These are phyloP conservation scores for Arabidopsis thaliana DNA, from an alignment of 345 rosid genomes.

Conservation along the genomic window DNA sequence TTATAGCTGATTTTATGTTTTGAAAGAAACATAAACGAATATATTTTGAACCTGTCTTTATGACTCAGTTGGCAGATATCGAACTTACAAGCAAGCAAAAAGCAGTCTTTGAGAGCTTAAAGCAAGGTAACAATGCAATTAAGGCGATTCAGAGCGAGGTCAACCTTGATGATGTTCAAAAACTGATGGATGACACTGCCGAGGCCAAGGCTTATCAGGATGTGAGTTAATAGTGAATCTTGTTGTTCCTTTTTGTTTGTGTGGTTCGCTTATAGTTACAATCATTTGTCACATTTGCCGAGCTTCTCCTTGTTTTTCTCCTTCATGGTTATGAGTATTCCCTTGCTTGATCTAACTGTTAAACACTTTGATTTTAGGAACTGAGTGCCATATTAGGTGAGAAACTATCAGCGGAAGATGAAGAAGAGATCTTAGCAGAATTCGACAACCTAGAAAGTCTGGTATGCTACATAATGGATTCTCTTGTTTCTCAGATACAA, in stretches of 20 bases:
- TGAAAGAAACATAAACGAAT: slow-evolving; percentile 8
- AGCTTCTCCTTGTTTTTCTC: slow-evolving; percentile 11
- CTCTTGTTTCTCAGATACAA: slow-evolving; percentile 7
- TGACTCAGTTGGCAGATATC: slow-evolving; percentile 83
- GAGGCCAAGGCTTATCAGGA: slow-evolving; percentile 98
- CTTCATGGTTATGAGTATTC: background rate
- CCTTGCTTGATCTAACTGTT: slow-evolving; percentile 20
- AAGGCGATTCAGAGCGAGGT: slow-evolving; percentile 92
- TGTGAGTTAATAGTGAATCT: slow-evolving; percentile 54
- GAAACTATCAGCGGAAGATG: slow-evolving; percentile 88
- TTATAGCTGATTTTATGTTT: background rate
- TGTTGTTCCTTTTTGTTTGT: background rate
- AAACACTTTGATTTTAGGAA: slow-evolving; percentile 58
- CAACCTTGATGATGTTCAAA: slow-evolving; percentile 88
- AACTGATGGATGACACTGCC: slow-evolving; percentile 91
- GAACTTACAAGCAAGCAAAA: slow-evolving; percentile 94
- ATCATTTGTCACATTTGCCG: background rate
- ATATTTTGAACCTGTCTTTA: background rate
- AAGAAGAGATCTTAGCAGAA: slow-evolving; percentile 95
- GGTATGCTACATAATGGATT: slow-evolving; percentile 50
- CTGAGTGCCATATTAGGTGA: slow-evolving; percentile 90
- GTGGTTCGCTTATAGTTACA: background rate
- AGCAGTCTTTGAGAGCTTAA: slow-evolving; percentile 92
- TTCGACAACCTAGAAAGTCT: slow-evolving; percentile 79
- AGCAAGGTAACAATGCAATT: slow-evolving; percentile 77